These are phyloP conservation scores for Aspergillus coremiiformis DNA, from an alignment of 495 filamentous ascomycete species.

Conservation along the genomic window DNA sequence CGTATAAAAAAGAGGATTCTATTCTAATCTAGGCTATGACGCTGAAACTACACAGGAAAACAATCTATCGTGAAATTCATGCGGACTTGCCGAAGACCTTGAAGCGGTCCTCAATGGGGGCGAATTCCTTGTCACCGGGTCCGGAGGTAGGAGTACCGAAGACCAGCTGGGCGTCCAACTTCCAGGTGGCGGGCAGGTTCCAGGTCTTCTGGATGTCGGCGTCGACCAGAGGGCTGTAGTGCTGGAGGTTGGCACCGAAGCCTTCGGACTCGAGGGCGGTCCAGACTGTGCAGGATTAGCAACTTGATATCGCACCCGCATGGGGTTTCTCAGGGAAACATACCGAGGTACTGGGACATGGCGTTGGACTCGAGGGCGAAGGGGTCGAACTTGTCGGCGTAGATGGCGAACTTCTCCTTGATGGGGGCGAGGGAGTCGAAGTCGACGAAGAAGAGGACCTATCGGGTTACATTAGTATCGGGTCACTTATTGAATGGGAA, in stretches of 20 bases:
- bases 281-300: constrained; percentile 34
- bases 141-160: constrained; percentile 35
- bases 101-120: constrained; percentile 34
- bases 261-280: constrained; percentile 43
- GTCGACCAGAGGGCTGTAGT: constrained; percentile 48
- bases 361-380: constrained; percentile 44
- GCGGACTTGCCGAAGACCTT: constrained; percentile 36
- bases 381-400: constrained; percentile 43
- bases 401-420: constrained; percentile 39
- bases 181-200: constrained; percentile 38
- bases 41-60: not conserved
- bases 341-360: constrained; percentile 46
- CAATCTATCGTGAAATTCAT: not conserved
- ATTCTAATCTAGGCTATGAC: not conserved
- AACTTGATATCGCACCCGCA: not conserved
- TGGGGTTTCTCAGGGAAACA: not conserved
- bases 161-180: constrained; percentile 45
- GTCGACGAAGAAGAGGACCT: constrained; percentile 48
- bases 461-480: not conserved
- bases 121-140: constrained; percentile 32
- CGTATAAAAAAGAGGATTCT: not conserved
- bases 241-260: constrained; percentile 48
- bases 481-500: no score
- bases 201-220: constrained; percentile 35
- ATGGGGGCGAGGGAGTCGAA: constrained; percentile 29